These are phyloP conservation scores for Boletus calvinii DNA, from an alignment of 1,284 basidiomycete species.

Conservation along the genomic window DNA sequence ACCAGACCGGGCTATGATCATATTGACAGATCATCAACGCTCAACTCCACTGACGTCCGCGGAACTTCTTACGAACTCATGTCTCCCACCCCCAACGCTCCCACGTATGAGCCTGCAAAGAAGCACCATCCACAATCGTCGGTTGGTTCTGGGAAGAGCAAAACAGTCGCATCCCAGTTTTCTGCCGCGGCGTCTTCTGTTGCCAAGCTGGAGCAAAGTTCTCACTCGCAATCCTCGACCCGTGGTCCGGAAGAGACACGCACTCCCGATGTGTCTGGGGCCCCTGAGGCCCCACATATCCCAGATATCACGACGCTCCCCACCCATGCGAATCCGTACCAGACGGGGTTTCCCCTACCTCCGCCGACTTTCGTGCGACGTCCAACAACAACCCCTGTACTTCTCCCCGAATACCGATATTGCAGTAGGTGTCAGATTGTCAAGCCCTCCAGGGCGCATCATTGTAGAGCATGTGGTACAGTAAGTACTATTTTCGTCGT, in stretches of 20 bases:
- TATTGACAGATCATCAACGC: slow-evolving; percentile 20
- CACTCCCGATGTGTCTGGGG: slow-evolving; percentile 6
- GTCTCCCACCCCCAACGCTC: slow-evolving; percentile 20
- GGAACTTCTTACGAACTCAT: slow-evolving; percentile 31
- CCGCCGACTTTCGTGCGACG: slow-evolving; percentile 21
- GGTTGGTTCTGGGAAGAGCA: slow-evolving; percentile 25
- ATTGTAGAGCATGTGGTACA: slow-evolving; percentile 59
- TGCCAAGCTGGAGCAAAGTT: slow-evolving; percentile 13
- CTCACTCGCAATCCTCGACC: slow-evolving; percentile 19
- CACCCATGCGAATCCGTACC: slow-evolving; percentile 13
- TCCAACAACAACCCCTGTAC: slow-evolving; percentile 42
- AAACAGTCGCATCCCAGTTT: slow-evolving; percentile 7
- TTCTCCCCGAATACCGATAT: slow-evolving; percentile 50
- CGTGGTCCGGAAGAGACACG: slow-evolving; percentile 21
- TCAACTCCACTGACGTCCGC: slow-evolving; percentile 25
- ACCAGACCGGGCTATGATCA: slow-evolving; percentile 25
- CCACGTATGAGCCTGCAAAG: slow-evolving; percentile 16
- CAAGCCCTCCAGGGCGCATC: slow-evolving; percentile 62
- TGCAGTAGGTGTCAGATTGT: slow-evolving; percentile 48
- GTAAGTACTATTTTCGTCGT: slow-evolving; percentile 33
- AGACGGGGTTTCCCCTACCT: not conserved
- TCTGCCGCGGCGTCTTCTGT: slow-evolving; percentile 14
- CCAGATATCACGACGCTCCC: slow-evolving; percentile 4
- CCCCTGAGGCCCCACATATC: slow-evolving; percentile 12
- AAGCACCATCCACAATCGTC: slow-evolving; percentile 23